Evolutionary conservation across 805 yeast species (phyloP).

Genomic region (Saccharomycopsis microspora): DNA sequence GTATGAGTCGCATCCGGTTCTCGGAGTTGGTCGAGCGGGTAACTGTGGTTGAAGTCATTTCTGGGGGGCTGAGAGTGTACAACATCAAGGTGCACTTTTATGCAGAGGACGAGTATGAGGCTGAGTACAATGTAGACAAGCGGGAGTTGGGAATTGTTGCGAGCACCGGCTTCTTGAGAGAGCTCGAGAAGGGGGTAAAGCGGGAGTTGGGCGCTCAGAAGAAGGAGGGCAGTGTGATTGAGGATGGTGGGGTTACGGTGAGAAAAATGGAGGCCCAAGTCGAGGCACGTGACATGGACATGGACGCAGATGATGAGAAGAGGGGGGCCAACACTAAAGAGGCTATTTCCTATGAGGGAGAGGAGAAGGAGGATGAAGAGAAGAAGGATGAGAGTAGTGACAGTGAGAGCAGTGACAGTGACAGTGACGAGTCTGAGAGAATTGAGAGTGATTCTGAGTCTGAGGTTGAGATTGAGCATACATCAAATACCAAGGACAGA

Average conservation of each 20-base stretch:
- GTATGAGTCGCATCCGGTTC: slow-evolving; percentile 71
- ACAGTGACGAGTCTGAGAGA: slow-evolving; percentile 27
- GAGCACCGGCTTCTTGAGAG: slow-evolving; percentile 49
- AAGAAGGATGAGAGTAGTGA: slow-evolving; percentile 39
- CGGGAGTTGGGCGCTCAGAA: slow-evolving; percentile 79
- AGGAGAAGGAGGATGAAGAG: slow-evolving; percentile 77
- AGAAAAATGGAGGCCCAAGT: slow-evolving; percentile 23
- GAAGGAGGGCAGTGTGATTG: slow-evolving; percentile 38
- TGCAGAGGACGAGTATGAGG: slow-evolving; percentile 62
- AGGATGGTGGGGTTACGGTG: slow-evolving; percentile 27
- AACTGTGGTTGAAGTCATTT: slow-evolving; percentile 80
- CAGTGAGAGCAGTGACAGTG: slow-evolving; percentile 26
- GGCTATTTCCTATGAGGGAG: slow-evolving; percentile 83
- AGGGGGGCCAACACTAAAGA: slow-evolving; percentile 59
- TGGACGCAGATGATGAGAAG: slow-evolving; percentile 52
- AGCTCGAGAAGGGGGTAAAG: slow-evolving; percentile 60
- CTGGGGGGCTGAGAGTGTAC: slow-evolving; percentile 59
- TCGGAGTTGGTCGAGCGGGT: slow-evolving; percentile 85
- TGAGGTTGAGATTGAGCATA: slow-evolving; percentile 16
- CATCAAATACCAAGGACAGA: slow-evolving; percentile 67
- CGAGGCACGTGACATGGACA: slow-evolving; percentile 34
- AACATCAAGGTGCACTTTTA: slow-evolving; percentile 66
- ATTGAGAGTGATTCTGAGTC: slow-evolving; percentile 23
- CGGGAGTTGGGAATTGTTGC: slow-evolving; percentile 66
- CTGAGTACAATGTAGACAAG: slow-evolving; percentile 81